Evolutionary conservation across 768 basidiomycete genomes (phyloP).

Genomic region (Phlegmacium glaucopus): DNA sequence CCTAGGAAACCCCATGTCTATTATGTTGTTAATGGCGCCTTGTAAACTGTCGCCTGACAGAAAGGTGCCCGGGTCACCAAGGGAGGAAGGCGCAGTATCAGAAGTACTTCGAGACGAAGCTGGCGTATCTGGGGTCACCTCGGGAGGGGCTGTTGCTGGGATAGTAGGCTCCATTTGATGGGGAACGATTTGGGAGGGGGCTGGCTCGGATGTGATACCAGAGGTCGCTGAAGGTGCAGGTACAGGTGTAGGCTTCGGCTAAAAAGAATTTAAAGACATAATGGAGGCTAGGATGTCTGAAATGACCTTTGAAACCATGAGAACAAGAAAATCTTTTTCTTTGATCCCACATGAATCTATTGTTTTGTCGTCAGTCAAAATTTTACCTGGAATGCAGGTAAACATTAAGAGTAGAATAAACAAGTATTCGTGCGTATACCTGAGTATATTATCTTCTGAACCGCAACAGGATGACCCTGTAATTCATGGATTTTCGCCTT

Average conservation of each 20-base stretch:
- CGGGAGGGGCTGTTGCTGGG: constrained; percentile 21
- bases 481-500: constrained; percentile 80
- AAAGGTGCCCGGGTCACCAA: constrained; percentile 57
- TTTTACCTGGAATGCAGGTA: constrained; percentile 65
- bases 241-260: constrained; percentile 56
- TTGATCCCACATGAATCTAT: constrained; percentile 88
- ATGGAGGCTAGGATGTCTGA: neutral
- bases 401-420: constrained; percentile 1
- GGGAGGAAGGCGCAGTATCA: constrained; percentile 26
- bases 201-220: neutral
- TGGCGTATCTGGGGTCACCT: constrained; percentile 26
- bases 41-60: constrained; percentile 77
- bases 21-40: constrained; percentile 74
- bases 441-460: constrained; percentile 94
- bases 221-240: constrained; percentile 27
- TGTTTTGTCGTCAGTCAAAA: constrained; percentile 84
- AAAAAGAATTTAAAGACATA: constrained; percentile 1
- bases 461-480: constrained; percentile 70
- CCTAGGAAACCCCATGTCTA: constrained; percentile 91
- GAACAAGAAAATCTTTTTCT: constrained; percentile 98
- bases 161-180: constrained; percentile 29
- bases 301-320: constrained; percentile 94
- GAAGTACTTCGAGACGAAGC: constrained; percentile 29
- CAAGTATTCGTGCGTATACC: constrained; percentile 40
- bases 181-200: constrained; percentile 12